Evolutionary conservation across 2,329 filamentous ascomycete species (phyloP).

Genomic region (Botrytis aclada): DNA sequence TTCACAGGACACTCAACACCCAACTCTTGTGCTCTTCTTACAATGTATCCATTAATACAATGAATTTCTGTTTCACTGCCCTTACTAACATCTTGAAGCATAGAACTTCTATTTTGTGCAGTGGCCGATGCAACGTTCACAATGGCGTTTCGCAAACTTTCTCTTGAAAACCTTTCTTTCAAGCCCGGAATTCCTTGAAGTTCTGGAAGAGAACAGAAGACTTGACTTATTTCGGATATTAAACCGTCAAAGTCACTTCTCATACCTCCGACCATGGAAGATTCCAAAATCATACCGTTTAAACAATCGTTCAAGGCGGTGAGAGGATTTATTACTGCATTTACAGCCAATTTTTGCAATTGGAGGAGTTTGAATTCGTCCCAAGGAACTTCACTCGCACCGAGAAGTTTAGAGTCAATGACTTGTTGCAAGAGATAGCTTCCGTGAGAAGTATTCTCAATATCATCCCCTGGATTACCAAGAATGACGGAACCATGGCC

Average conservation of each 20-base stretch:
- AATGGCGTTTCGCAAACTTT: conserved; percentile 41
- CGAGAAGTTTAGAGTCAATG: conserved; percentile 44
- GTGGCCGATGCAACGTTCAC: conserved; percentile 49
- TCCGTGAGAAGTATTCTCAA: conserved; percentile 18
- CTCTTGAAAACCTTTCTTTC: conserved; percentile 2
- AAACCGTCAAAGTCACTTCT: conserved; percentile 48
- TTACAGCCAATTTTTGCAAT: conserved; percentile 81
- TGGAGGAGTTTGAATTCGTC: conserved; percentile 58
- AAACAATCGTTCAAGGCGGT: conserved; percentile 72
- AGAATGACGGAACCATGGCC: conserved; percentile 49
- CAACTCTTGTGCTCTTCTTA: conserved; percentile 27
- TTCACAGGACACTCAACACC: conserved; percentile 41
- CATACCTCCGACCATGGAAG: conserved; percentile 39
- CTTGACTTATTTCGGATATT: conserved; percentile 63
- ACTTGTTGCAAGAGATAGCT: conserved; percentile 39
- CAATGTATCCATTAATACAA: conserved; percentile 59
- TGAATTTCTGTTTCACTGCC: conserved; percentile 48
- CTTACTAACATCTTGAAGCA: conserved; percentile 57
- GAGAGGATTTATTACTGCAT: conserved; percentile 79
- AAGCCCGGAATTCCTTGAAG: background rate
- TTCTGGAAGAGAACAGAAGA: conserved; percentile 53
- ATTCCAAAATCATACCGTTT: conserved; percentile 64
- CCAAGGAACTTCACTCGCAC: conserved; percentile 41
- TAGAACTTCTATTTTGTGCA: conserved; percentile 55
- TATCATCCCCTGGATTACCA: conserved; percentile 36